Evolutionary conservation across 176 grass and related monocot genomes (phyloP), one percentile per base, ranked within the genome.

Genomic region (Aegilops bicornis): DNA sequence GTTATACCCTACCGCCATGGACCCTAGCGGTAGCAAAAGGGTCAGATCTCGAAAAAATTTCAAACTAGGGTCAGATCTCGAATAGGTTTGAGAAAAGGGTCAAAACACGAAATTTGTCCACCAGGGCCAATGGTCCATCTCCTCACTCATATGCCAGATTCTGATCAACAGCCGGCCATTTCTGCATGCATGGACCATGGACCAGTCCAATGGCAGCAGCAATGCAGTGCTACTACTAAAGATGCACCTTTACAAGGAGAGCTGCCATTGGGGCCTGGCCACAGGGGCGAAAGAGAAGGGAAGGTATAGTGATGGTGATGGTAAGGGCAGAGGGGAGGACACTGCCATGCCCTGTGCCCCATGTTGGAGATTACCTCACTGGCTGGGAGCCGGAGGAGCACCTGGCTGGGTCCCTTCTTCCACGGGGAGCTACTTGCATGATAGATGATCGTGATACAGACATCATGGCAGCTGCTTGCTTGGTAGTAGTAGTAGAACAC

Each of bases 231-330:
- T 33, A 23, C 43, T 54, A 42, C 79, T 42, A 35, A 75, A 79
- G 84, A 67, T 45, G 64, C 25, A 73, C 54, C 72, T 66, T 80
- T 27, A 27, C 27, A 27, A 83, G 72, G 30, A 77, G 31, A 43
- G 43, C 39, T 45, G 64, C 45, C 31, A 29, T 3, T 42, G 35
- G 39, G 82, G 24, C 79, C 33, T 61, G 36, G 10, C 64, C 24
- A 47, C 64, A 17, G 16, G 10, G 48, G 63, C 40, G 23, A 29
- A 47, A 62, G 39, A 19, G 31, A 64, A 85, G 37, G 45, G 15
- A 24, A 63, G 64, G 77, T 13, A 80, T 2, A 80, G 66, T 80
- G 85, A 63, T 22, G 84, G n/a, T 69, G 75, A 86, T 64, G 66
- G 77, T 20, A 77, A 86, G 67, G 11, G 54, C 11, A 64, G 77